These are phyloP conservation scores for Tanacetum coccineum DNA, from an alignment of 129 eudicot genomes.

Conservation along the genomic window DNA sequence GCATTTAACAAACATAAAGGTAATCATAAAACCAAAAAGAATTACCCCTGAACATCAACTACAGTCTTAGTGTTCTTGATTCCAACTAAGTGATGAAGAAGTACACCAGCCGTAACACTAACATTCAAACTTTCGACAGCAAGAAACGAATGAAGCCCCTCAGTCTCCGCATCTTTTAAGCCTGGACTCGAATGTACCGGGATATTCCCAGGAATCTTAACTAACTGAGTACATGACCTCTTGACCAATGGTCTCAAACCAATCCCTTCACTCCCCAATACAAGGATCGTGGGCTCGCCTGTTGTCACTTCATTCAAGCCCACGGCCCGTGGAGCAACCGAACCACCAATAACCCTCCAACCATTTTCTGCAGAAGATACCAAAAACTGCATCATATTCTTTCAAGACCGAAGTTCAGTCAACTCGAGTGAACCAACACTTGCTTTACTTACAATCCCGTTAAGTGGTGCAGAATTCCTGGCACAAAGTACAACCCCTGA, in stretches of 20 bases:
- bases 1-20: conserved; percentile 11
- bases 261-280: conserved; percentile 93
- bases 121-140: conserved; percentile 98
- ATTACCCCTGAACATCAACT: not conserved
- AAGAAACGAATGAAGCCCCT: conserved; percentile 61
- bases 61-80: too few relatives aligned
- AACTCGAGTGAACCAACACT: too few relatives aligned
- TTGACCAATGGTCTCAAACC: conserved; percentile 95
- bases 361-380: conserved; percentile 92
- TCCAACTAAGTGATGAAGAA: too few relatives aligned
- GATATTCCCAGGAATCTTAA: conserved; percentile 66
- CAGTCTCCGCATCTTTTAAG: conserved; percentile 42
- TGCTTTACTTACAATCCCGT: too few relatives aligned
- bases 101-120: too few relatives aligned
- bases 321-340: conserved; percentile 68
- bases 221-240: conserved; percentile 79
- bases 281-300: conserved; percentile 77
- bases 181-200: conserved; percentile 47
- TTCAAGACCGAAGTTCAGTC: too few relatives aligned
- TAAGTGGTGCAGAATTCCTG: too few relatives aligned
- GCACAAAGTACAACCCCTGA: too few relatives aligned
- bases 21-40: not conserved
- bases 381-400: too few relatives aligned
- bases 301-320: conserved; percentile 51
- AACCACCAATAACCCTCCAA: conserved; percentile 94